Base-by-base conservation (phyloP, 371 early-diverging fungal genomes). In the Mortierella sp. region DNA sequence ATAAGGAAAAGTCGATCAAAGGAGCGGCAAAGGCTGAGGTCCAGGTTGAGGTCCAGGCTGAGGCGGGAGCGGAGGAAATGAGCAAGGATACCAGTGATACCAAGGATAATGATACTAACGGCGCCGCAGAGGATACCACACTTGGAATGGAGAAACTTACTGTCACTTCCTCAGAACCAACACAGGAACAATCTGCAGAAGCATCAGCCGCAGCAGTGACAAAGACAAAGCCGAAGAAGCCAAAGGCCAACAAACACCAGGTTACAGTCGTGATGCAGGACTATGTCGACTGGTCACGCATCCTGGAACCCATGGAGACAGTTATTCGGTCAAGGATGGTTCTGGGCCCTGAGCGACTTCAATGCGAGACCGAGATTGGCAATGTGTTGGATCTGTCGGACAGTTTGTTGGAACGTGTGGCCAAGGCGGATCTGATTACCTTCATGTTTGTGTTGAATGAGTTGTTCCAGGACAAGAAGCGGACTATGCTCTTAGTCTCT, bases 371-470 rank as follows among this genome's bases (percentile, higher is more conserved):
- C 50, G 90, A 90, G 60, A 73, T 84, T 0, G 89, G 89, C 45
- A 88, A 91, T 70, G 82, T 94, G 11, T 75, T 93, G 73, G 82
- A 88, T 54, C 81, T 92, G 34, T 79, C 88, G 9, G 77, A 79
- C 1, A 76, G 83, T 8, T 76, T 92, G 0, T 82, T 89, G 74
- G 74, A 73, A 31, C 70, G 84, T 1, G 82, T 93, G 7, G 83
- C 89, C 0, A 68, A 88, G 42, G 92, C 97, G 0, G 92, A 95
- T 82, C 81, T 97, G 68, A 93, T 97, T 52, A 97, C 97, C 2
- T 94, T 95, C 70, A 93, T 97, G 93, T 98, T 97, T 92, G 94
- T 98, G 6, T 92, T 97, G 89, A 97, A 97, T 80, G 98, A 98
- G 81, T 88, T 98, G 13, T 95, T 98, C 88, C 92, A 94, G 38